Evolutionary conservation across 2,329 filamentous ascomycete genomes (phyloP).

Genomic region (Aplosporella prunicola): DNA sequence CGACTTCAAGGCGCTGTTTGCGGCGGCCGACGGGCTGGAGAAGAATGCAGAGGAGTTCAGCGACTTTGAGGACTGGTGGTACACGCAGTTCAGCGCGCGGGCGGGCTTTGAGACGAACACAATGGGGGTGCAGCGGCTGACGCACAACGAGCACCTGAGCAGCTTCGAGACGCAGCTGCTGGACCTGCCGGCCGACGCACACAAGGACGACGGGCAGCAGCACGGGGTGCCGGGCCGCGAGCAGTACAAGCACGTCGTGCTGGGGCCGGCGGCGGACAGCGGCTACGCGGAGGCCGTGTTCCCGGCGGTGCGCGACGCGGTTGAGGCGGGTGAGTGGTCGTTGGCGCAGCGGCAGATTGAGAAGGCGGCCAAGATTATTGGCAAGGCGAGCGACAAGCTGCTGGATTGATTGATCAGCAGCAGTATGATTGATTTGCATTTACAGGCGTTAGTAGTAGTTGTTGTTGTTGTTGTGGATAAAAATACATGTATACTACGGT

Average conservation of each 20-base stretch:
- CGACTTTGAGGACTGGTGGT: constrained; percentile 70
- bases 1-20: constrained; percentile 49
- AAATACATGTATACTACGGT: too few species aligned
- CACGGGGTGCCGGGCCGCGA: constrained; percentile 71
- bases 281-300: constrained; percentile 60
- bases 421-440: too few species aligned
- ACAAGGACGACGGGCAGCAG: constrained; percentile 18
- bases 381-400: constrained; percentile 38
- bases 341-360: constrained; percentile 58
- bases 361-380: constrained; percentile 61
- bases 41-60: constrained; percentile 56
- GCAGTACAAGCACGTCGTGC: constrained; percentile 90
- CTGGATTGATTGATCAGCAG: constrained; percentile 5
- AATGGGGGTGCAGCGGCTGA: constrained; percentile 57
- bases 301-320: constrained; percentile 74
- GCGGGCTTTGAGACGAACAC: constrained; percentile 63
- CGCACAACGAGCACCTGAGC: constrained; percentile 70
- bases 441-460: too few species aligned
- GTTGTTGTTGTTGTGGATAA: too few species aligned
- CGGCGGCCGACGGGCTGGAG: constrained; percentile 54
- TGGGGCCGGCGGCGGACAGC: constrained; percentile 72
- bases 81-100: constrained; percentile 36
- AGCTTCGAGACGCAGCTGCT: constrained; percentile 75
- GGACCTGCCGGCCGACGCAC: constrained; percentile 54
- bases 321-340: constrained; percentile 62